These are phyloP conservation scores for Penicillium diatomitis DNA, from an alignment of 495 filamentous ascomycete genomes.

Conservation along the genomic window DNA sequence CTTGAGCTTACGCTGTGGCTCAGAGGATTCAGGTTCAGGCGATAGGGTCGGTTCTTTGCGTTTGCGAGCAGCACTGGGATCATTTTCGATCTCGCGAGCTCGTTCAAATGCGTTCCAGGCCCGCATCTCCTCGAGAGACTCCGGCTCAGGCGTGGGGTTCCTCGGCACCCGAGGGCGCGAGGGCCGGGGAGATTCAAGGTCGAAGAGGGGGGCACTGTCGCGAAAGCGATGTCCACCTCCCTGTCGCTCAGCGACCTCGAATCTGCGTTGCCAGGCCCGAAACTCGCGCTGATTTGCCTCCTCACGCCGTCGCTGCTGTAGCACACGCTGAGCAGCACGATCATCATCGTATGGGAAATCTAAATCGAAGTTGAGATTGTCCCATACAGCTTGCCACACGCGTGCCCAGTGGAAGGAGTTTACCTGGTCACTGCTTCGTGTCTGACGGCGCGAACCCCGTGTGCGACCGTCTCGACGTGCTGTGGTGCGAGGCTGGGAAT, in stretches of 20 bases:
- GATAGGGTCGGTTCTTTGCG: constrained; percentile 72
- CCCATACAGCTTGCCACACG: constrained; percentile 60
- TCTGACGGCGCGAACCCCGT: constrained; percentile 36
- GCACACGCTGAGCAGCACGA: constrained; percentile 34
- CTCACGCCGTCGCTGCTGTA: constrained; percentile 48
- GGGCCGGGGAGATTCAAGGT: constrained; percentile 36
- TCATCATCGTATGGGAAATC: constrained; percentile 87
- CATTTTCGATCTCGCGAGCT: constrained; percentile 58
- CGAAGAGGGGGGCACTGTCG: constrained; percentile 46
- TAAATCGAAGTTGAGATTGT: constrained; percentile 65
- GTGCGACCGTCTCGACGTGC: constrained; percentile 41
- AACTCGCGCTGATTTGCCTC: constrained; percentile 57
- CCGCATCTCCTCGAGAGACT: constrained; percentile 67
- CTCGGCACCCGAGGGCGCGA: constrained; percentile 37
- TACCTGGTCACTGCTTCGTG: constrained; percentile 34
- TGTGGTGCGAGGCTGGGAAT: constrained; percentile 20
- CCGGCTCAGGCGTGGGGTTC: constrained; percentile 45
- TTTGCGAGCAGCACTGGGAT: constrained; percentile 50
- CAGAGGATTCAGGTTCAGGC: constrained; percentile 49
- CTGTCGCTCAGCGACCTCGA: constrained; percentile 69
- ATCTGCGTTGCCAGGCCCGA: constrained; percentile 66
- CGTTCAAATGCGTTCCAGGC: constrained; percentile 89
- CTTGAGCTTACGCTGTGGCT: constrained; percentile 72
- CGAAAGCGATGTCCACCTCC: constrained; percentile 66
- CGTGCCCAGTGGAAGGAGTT: constrained; percentile 51